These are phyloP conservation scores for Paulownia fortunei DNA, from an alignment of 257 asterid genomes.

Conservation along the genomic window DNA sequence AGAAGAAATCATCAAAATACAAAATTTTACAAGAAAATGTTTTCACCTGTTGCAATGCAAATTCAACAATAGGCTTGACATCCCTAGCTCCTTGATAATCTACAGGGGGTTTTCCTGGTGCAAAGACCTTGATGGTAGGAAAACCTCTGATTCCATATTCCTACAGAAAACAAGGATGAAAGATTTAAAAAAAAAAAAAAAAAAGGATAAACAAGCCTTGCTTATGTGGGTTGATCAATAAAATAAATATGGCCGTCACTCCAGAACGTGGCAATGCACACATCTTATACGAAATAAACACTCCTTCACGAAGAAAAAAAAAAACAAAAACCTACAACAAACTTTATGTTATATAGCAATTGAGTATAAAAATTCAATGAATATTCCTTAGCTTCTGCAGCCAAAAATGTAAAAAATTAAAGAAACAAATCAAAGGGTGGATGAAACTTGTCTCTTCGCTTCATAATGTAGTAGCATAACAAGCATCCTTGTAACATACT, in stretches of 20 bases:
- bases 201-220: not conserved
- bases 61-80: slow-evolving; percentile 79
- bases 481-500: not conserved
- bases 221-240: not conserved
- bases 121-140: slow-evolving; percentile 96
- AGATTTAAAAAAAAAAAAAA: not conserved
- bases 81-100: slow-evolving; percentile 98
- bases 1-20: not conserved
- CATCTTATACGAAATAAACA: not conserved
- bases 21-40: slow-evolving; percentile 3
- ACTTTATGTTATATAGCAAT: not conserved
- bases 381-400: slow-evolving; percentile 2
- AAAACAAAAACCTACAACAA: not conserved
- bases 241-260: not conserved
- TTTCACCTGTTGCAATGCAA: slow-evolving; percentile 68
- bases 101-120: slow-evolving; percentile 83
- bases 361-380: not conserved
- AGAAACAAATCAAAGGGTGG: not conserved
- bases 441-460: slow-evolving; percentile 2
- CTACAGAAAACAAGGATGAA: slow-evolving; percentile 45
- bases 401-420: not conserved
- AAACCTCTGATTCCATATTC: slow-evolving; percentile 91
- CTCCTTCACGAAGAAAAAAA: not conserved
- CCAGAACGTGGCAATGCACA: not conserved
- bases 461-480: slow-evolving; percentile 20